Base-by-base conservation (phyloP, 306 rosid genomes). In the Vigna nakashimae region DNA sequence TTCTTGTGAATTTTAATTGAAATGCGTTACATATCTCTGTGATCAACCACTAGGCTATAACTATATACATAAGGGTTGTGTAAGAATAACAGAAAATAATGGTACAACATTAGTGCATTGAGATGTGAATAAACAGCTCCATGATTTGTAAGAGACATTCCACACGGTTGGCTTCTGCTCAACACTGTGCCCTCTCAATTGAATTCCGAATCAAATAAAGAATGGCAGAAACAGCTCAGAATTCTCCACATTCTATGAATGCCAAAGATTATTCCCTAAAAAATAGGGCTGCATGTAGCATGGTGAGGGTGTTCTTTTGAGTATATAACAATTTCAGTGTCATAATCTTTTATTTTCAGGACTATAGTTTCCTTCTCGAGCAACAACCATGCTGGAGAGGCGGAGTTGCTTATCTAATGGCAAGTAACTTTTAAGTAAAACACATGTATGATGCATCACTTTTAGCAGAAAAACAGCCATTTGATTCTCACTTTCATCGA, bases 321-420 rank as follows among this genome's bases (percentile, higher is more conserved):
- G 56, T 66, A 58, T 1, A 18, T 13, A 75, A 26, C 70, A 36
- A 48, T 49, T 80, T 52, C 20, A 16, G 42, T 46, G n/a, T 62
- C 60, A 67, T 14, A 36, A 65, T 64, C 58, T 59, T 56, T 52
- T 17, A 58, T 40, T 57, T 76, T 75, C 20, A 30, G 26, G 65
- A 51, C 9, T 48, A 65, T 15, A 38, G 73, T 65, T 65, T 13
- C 28, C 59, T 67, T 56, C 73, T 88, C 78, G 81, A 79, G 69
- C 22, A 68, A 86, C 46, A 16, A 83, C 80, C 92, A 92, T 91
- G 81, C 73, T 87, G 51, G 92, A 89, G 36, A 95, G 93, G 85
- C 78, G 85, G 38, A 92, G 89, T 87, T 95, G 96, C 83, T 89
- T 91, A 83, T 91, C 96, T 11, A 89, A 81, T 71, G 98, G 91